These are phyloP conservation scores for Amauroascus verrucosus DNA, from an alignment of 2,329 filamentous ascomycete species.

Conservation along the genomic window DNA sequence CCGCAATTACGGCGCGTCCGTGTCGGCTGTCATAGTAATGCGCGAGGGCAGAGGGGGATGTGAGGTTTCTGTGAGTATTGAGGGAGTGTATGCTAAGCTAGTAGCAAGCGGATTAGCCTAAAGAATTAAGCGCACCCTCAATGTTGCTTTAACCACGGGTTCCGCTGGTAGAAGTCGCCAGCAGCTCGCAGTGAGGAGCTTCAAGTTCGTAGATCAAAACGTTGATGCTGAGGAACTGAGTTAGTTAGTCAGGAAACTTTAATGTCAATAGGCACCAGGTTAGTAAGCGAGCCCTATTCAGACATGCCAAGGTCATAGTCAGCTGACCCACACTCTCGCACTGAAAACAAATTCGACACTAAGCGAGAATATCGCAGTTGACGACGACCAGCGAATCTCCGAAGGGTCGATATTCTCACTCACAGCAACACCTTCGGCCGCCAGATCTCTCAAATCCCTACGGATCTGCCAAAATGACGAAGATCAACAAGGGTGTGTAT, in stretches of 20 bases:
- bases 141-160: no score
- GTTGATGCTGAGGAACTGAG: no score
- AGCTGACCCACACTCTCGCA: constrained; percentile 18
- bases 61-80: neutral
- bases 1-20: neutral
- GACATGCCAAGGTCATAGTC: constrained; percentile 8
- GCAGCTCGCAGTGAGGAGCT: no score
- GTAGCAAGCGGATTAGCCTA: no score
- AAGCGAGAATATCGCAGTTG: constrained; percentile 11
- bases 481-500: constrained; percentile 25
- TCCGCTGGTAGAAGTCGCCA: no score
- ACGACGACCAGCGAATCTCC: constrained; percentile 12
- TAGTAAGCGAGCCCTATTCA: constrained; percentile 16
- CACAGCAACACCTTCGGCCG: constrained; percentile 12
- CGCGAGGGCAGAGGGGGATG: neutral
- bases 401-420: constrained; percentile 10
- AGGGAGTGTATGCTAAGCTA: neutral
- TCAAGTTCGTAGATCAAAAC: no score
- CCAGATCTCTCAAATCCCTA: constrained; percentile 13
- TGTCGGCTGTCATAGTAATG: no score
- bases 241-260: neutral
- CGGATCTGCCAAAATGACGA: constrained; percentile 26
- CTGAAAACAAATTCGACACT: constrained; percentile 13
- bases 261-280: no score
- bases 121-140: no score